Evolutionary conservation across 2,329 filamentous ascomycete genomes (phyloP), one percentile per base, ranked within the genome.

Genomic region (Truncatella angustata): DNA sequence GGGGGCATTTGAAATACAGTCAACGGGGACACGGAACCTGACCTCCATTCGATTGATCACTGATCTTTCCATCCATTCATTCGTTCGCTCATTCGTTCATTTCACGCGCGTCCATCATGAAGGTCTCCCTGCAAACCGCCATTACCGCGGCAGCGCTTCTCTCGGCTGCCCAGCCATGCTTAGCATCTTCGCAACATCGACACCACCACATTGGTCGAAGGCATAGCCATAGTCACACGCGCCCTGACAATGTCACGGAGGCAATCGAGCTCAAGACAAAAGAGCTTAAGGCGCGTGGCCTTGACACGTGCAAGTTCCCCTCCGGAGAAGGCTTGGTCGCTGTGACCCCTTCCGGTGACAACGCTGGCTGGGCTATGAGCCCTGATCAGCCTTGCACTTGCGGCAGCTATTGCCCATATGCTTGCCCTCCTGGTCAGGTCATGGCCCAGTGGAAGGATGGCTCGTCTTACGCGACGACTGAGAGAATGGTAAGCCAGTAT

Each of bases 281-380:
- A 5, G 58, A 63, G 49, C 54, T 83, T 26, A 71, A 77, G 60
- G 85, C 84, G 70, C 78, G 82, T 59, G 72, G 73, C 32, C 71
- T 71, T 18, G 54, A 56, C 46, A 70, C 75, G 52, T 92, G 89
- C 70, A 63, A 75, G 50, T 88, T 92, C 61, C 88, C 89, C 10
- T 73, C 75, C 30, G 77, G 87, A 63, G 77, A 81, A 26, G 86
- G 87, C 49, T 71, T 92, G 63, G 81, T 91, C 40, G 68, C 81
- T 12, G 78, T 93, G 49, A 88, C 87, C 9, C 87, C 87, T 4
- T 73, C 73, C 49, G 66, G 68, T 39, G 65, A 72, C 66, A 93
- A 93, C 71, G 86, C 76, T 46, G 89, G 89, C 55, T 93, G 88
- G 85, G 89, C 88, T 37, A 85, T 92, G 82, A 88, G 86, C 62